Evolutionary conservation across 2,329 filamentous ascomycete genomes (phyloP), one percentile per base, ranked within the genome.

Genomic region (Metarhizium robertsii): DNA sequence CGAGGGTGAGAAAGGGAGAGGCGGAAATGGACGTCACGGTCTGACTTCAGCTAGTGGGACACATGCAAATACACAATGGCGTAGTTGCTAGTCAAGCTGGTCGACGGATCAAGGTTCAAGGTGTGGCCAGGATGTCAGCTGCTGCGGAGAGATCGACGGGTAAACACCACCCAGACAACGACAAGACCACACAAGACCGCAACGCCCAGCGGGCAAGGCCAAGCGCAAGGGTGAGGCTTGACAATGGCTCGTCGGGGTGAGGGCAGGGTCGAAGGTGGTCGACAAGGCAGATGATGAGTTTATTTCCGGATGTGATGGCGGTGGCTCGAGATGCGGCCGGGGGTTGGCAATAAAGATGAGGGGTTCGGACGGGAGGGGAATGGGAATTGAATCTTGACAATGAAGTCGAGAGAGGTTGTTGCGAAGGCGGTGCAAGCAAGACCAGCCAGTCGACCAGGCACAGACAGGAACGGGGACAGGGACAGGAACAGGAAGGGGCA

Each of bases 1-100:
- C 49, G 29, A 25, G 30, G 57, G 51, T 36, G 52, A 53, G 55
- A 55, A 58, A 56, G 56, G 53, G 55, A 60, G 56, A 55, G 56
- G 55, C 55, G 58, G 58, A 36, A 50, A 46, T n/a, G 52, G 10
- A 18, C 29, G n/a, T 53, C 46, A n/a, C n/a, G 43, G 16, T 25
- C 45, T 29, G 45, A 53, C 48, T 53, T 34, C 32, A 42, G 52
- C 49, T 29, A 43, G 42, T 16, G 45, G 38, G 53, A 59, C 53
- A 54, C 55, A 59, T 49, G 52, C 34, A 60, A 58, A 10, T 29
- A 16, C 38, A 16, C 38, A 16, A 40, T 13, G 38, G 38, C 38
- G 38, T 40, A 40, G 14, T 40, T 40, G 38, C 38, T 40, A 13
- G 14, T 34, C 32, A 34, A 34, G 11, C 38, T 5, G 38, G 38